These are phyloP conservation scores for Citrus hindsii DNA, from an alignment of 345 rosid species.

Conservation along the genomic window DNA sequence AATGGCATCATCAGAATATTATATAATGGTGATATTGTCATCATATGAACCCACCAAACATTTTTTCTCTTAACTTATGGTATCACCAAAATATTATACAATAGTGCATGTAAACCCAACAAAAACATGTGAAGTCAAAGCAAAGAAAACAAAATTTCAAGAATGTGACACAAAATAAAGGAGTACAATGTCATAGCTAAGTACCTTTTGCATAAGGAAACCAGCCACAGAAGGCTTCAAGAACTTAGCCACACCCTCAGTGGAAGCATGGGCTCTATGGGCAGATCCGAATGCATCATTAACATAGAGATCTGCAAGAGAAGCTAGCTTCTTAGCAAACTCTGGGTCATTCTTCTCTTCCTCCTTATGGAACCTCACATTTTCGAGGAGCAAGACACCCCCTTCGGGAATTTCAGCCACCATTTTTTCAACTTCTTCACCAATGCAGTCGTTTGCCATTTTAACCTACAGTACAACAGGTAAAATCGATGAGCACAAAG, in stretches of 20 bases:
- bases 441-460: conserved; percentile 83
- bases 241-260: conserved; percentile 84
- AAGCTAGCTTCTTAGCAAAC: conserved; percentile 88
- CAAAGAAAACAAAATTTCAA: background rate
- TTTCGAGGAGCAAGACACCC: conserved; percentile 82
- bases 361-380: conserved; percentile 87
- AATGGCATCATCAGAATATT: background rate
- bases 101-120: background rate
- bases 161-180: background rate
- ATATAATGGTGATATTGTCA: background rate
- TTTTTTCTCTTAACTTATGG: background rate
- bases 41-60: background rate
- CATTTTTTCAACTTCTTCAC: conserved; percentile 70
- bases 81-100: background rate
- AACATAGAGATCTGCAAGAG: conserved; percentile 81
- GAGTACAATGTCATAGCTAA: background rate
- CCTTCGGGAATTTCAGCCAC: conserved; percentile 69
- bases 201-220: conserved; percentile 91
- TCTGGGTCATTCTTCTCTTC: conserved; percentile 97
- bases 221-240: conserved; percentile 95
- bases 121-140: background rate
- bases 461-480: conserved; percentile 44
- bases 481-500: background rate
- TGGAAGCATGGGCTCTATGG: conserved; percentile 94
- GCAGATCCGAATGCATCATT: conserved; percentile 96